Base-by-base conservation (phyloP, 2,329 filamentous ascomycete genomes). In the Pseudomassariella vexata region DNA sequence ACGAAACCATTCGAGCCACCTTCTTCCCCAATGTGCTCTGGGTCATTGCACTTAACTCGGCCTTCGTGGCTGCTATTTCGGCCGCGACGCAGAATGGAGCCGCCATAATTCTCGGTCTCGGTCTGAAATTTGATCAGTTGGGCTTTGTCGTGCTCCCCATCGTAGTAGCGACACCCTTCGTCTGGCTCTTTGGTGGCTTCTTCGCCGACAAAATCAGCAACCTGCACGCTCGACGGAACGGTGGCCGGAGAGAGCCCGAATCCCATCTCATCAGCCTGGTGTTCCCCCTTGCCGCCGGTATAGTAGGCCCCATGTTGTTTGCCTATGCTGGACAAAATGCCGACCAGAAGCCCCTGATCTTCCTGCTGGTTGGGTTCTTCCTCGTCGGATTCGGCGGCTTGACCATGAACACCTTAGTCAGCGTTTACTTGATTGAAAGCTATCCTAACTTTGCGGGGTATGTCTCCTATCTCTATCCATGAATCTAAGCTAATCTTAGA, bases 21-120 rank as follows among this genome's bases (percentile, higher is more conserved):
- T 30, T 55, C 9, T 54, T 58, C 37, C 56, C 58, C 2, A 46
- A 49, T 19, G 47, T 60, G 10, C 19, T 57, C 6, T 62, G 56
- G 50, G 45, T 44, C 8, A 47, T 56, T 4, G 29, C 52, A 8
- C 36, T 50, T 18, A 55, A 56, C 34, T 47, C 45, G 20, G 41
- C 45, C 19, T 45, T 58, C 35, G 44, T 49, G 15, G 47, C 41
- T 24, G 49, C 48, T 29, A 47, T 49, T 24, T 49, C 34, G 22
- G 45, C 53, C 6, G 41, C 47, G 14, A 37, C 42, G 28, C 52
- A 51, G 42, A 49, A 44, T 28, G 31, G 34, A 24, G 42, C 39
- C 6, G 49, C 45, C 16, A 44, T 40, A 8, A 40, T 52, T 22
- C 45, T 48, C 12, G 45, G 44, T 9, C 45, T 42, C 28, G 52